phyloP scores from a whole-genome alignment of 352 stramenopile species.

The Phytophthora cryptogea region DNA sequence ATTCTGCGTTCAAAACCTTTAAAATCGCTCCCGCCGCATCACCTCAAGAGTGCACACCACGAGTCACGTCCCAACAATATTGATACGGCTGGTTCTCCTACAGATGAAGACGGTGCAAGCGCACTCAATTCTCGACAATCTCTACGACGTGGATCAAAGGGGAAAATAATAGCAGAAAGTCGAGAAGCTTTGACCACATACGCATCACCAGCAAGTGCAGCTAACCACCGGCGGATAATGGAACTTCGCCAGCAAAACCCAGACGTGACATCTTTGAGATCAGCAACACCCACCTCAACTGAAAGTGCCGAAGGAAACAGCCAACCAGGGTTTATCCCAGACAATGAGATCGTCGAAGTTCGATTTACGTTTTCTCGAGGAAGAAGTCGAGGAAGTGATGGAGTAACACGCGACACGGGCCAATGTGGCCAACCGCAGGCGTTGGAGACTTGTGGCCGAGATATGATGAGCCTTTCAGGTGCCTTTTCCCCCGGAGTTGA shows the following conservation, averaged over 20 bases:
- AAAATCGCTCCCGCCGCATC: conserved; percentile 23
- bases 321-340: conserved; percentile 20
- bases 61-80: conserved; percentile 5
- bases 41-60: conserved; percentile 17
- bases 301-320: not conserved
- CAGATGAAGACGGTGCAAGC: conserved; percentile 3
- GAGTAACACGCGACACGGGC: not conserved
- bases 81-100: not conserved
- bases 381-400: conserved; percentile 14
- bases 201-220: conserved; percentile 35
- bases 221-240: conserved; percentile 66
- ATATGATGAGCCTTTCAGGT: conserved; percentile 37
- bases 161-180: conserved; percentile 1
- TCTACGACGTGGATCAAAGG: conserved; percentile 18
- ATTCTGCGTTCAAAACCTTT: conserved; percentile 32
- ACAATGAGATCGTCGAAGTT: conserved; percentile 52
- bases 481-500: conserved; percentile 63
- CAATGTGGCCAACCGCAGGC: conserved; percentile 7
- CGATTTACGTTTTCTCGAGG: conserved; percentile 62
- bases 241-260: conserved; percentile 51
- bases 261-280: not conserved
- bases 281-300: not conserved
- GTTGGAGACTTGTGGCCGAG: conserved; percentile 13
- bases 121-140: conserved; percentile 12
- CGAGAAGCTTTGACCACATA: not conserved